Evolutionary conservation across 176 grass and related monocot genomes (phyloP).

Genomic region (Areca catechu): DNA sequence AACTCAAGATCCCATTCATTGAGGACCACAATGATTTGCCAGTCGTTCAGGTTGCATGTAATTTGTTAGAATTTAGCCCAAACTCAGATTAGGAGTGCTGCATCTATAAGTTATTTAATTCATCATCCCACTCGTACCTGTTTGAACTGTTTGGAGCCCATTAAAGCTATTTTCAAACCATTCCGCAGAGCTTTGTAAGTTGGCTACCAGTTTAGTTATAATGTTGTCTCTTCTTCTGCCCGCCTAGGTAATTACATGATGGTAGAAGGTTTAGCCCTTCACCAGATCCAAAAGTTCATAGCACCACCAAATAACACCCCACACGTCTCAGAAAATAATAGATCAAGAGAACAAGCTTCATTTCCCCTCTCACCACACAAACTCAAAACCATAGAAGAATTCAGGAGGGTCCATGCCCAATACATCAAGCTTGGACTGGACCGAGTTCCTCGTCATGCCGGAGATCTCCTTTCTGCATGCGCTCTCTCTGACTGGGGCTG

Average conservation of each 20-base stretch:
- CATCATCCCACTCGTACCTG: too few species aligned
- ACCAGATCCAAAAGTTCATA: constrained; percentile 31
- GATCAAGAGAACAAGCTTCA: constrained; percentile 20
- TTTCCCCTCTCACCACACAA: constrained; percentile 17
- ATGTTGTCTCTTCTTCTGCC: too few species aligned
- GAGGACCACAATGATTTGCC: too few species aligned
- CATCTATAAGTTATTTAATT: too few species aligned
- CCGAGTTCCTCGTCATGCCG: constrained; percentile 26
- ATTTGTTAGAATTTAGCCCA: too few species aligned
- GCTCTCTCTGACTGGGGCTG: constrained; percentile 47
- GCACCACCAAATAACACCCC: constrained; percentile 10
- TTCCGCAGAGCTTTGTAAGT: too few species aligned
- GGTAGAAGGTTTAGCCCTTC: constrained; percentile 42
- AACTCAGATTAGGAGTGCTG: too few species aligned
- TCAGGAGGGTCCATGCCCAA: constrained; percentile 36
- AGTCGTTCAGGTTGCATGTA: too few species aligned
- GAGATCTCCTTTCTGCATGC: constrained; percentile 50
- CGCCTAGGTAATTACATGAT: constrained; percentile 14
- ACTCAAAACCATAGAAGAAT: constrained; percentile 35
- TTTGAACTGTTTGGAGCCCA: too few species aligned
- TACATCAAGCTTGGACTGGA: constrained; percentile 63
- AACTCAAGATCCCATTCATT: too few species aligned
- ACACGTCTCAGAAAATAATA: constrained; percentile 17
- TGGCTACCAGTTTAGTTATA: too few species aligned
- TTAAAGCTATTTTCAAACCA: too few species aligned